phyloP scores from a whole-genome alignment of 2,329 filamentous ascomycete species.

The Phyllosticta citribraziliensis region DNA sequence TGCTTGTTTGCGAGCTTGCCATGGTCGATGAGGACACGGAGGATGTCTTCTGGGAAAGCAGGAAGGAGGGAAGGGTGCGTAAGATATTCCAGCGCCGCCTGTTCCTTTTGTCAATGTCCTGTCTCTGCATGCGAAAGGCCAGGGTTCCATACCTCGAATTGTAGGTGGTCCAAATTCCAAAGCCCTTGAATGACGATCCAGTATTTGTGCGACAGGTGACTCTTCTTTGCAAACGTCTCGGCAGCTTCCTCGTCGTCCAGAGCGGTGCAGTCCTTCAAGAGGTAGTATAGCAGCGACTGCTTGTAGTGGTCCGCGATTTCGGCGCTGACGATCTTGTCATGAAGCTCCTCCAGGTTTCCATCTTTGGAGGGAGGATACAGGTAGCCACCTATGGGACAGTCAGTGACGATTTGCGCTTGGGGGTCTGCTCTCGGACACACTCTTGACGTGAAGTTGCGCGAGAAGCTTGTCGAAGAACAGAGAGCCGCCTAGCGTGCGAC shows the following conservation, averaged over 20 bases:
- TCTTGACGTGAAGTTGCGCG: constrained; percentile 59
- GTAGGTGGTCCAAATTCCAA: constrained; percentile 66
- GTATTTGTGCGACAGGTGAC: constrained; percentile 65
- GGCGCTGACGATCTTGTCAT: constrained; percentile 58
- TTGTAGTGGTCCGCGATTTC: constrained; percentile 64
- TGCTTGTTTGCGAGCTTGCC: constrained; percentile 46
- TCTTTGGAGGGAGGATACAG: constrained; percentile 67
- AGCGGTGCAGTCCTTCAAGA: constrained; percentile 60
- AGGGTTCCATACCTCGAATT: constrained; percentile 40
- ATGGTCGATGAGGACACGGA: constrained; percentile 56
- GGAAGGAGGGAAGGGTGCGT: constrained; percentile 70
- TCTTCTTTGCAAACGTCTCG: constrained; percentile 48
- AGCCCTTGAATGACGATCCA: constrained; percentile 72
- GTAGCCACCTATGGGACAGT: constrained; percentile 39
- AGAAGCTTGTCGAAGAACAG: constrained; percentile 76
- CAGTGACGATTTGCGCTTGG: constrained; percentile 1
- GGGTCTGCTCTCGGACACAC: constrained; percentile 34
- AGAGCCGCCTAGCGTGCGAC: constrained; percentile 57
- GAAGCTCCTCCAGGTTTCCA: constrained; percentile 56
- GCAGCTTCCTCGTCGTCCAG: constrained; percentile 40
- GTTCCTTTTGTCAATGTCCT: background rate
- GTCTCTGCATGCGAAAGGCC: constrained; percentile 31
- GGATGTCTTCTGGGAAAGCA: constrained; percentile 76
- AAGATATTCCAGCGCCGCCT: constrained; percentile 58
- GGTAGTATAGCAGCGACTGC: constrained; percentile 73